Conservation (phyloP, 2,329 filamentous ascomycete species). For the Chrysoporthe cubensis region DNA sequence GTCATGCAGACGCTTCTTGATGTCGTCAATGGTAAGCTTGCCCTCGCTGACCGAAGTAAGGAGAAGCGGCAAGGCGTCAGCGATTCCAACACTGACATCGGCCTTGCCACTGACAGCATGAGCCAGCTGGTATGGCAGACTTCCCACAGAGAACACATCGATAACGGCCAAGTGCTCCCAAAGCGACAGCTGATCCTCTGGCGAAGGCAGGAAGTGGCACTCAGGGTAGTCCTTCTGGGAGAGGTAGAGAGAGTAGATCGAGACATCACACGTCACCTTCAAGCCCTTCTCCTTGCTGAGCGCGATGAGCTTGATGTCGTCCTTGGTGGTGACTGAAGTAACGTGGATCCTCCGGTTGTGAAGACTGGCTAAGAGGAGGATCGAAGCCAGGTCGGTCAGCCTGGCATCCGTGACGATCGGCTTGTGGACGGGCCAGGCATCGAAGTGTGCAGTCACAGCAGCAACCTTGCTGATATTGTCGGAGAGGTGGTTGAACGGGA, state of each 20-base stretch:
- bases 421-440: constrained; percentile 76
- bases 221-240: constrained; percentile 71
- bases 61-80: constrained; percentile 74
- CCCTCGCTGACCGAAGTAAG: constrained; percentile 77
- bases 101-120: constrained; percentile 55
- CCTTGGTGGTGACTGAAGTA: constrained; percentile 78
- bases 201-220: constrained; percentile 68
- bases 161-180: constrained; percentile 76
- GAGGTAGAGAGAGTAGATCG: constrained; percentile 78
- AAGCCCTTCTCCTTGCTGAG: constrained; percentile 82
- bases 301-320: constrained; percentile 77
- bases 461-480: constrained; percentile 85
- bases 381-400: constrained; percentile 79
- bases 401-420: constrained; percentile 82
- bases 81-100: constrained; percentile 68
- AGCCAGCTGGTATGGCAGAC: constrained; percentile 76
- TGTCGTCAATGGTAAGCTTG: constrained; percentile 73
- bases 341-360: constrained; percentile 80
- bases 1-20: constrained; percentile 72
- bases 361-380: constrained; percentile 75
- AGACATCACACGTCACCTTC: constrained; percentile 80
- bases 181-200: constrained; percentile 70
- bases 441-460: constrained; percentile 78
- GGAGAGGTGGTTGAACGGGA: constrained; percentile 80
- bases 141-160: constrained; percentile 80